Base-by-base conservation (phyloP, 1,284 basidiomycete genomes). In the Leccinum ponderosum region DNA sequence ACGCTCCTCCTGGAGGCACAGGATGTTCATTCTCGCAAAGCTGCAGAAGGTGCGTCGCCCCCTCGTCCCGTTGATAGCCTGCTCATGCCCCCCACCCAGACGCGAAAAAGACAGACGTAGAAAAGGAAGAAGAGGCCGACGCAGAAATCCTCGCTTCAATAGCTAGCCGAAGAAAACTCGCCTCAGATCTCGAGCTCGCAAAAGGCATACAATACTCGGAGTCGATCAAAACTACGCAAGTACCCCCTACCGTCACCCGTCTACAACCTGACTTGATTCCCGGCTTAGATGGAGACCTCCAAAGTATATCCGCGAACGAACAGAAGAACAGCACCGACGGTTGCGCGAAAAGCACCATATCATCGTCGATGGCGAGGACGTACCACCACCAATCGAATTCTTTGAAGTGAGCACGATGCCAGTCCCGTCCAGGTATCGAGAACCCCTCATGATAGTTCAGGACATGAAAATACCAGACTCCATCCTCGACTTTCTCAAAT, bases 381-480 rank as follows among this genome's bases (percentile, higher is more conserved):
- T 97, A n/a, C 96, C 97, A 6, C 95, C 95, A 20, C 93, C 96
- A 1, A 97, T 98, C 59, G 89, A 94, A 63, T 87, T 93, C 68
- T 99, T 99, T 76, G 83, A 83, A 47, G 93, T 93, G 71, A 66
- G 86, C 74, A 27, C 2, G 5, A 11, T 20, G 17, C 57, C n/a
- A 29, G n/a, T 3, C 39, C 39, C n/a, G 54, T 55, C 27, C n/a
- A 29, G 20, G 22, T 55, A 11, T 52, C 5, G 56, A 57, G 59
- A 44, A 63, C 65, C 54, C 12, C 53, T 72, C 57, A 59, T 64
- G 31, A 64, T 53, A 48, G 27, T 64, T 22, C 64, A 94, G 89
- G 97, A 99, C 74, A 99, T 99, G 97, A 98, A 98, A 81, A 87
- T 99, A 8, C 97, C 97, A 2, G 82, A 85, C 37, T 84, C 89